phyloP scores from a whole-genome alignment of 805 yeast species.

The Ogataea pilisensis region DNA sequence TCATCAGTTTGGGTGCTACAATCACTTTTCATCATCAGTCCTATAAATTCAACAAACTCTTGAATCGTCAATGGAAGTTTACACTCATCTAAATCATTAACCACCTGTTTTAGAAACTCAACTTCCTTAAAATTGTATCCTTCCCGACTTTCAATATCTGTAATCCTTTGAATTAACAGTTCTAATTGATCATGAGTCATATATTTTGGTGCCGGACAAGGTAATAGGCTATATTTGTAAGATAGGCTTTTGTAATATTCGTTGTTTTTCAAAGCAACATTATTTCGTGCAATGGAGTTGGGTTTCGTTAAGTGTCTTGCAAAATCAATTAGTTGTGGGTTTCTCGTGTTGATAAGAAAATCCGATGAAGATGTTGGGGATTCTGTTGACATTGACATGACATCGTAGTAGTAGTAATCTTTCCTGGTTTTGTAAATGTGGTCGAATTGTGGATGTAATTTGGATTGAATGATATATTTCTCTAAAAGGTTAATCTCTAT shows the following conservation, averaged over 20 bases:
- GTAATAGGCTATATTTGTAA: slow-evolving; percentile 5
- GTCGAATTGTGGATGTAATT: background rate
- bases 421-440: slow-evolving; percentile 1
- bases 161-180: slow-evolving; percentile 1
- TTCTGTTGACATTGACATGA: no score
- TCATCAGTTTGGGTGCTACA: background rate
- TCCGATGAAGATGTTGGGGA: no score
- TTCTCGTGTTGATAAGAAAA: no score
- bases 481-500: background rate
- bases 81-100: slow-evolving; percentile 7
- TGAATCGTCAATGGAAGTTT: slow-evolving; percentile 5
- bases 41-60: slow-evolving; percentile 8
- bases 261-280: background rate
- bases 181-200: slow-evolving; percentile 8
- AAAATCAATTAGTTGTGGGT: slow-evolving; percentile 2
- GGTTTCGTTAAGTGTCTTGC: slow-evolving; percentile 1
- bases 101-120: slow-evolving; percentile 6
- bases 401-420: slow-evolving; percentile 2
- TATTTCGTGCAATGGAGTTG: background rate
- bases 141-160: background rate
- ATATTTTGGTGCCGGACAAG: slow-evolving; percentile 9
- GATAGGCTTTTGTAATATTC: slow-evolving; percentile 2
- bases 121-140: background rate
- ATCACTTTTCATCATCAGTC: background rate
- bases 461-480: background rate